These are phyloP conservation scores for Coleophoma eucalyptorum DNA, from an alignment of 2,329 filamentous ascomycete species.

Conservation along the genomic window DNA sequence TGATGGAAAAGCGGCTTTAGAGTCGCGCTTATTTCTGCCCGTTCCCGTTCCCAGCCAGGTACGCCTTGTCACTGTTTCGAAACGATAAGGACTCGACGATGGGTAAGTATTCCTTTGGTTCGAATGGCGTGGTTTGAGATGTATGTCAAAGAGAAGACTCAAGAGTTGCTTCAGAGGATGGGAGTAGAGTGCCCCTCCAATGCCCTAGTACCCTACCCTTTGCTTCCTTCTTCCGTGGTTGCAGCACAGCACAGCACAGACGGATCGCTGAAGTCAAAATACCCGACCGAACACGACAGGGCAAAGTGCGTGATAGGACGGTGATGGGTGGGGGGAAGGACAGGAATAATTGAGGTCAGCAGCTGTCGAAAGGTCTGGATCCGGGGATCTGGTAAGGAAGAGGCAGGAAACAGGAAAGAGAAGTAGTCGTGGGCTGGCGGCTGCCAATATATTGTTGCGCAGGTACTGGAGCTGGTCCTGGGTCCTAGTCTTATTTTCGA, in stretches of 20 bases:
- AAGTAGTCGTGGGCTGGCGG: constrained; percentile 19
- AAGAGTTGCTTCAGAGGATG: background rate
- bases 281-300: too few species aligned
- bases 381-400: constrained; percentile 25
- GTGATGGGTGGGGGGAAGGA: background rate
- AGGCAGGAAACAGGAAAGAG: constrained; percentile 15
- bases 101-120: too few species aligned
- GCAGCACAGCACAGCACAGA: too few species aligned
- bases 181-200: background rate
- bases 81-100: too few species aligned
- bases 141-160: too few species aligned
- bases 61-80: too few species aligned
- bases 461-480: constrained; percentile 2
- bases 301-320: background rate
- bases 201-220: background rate
- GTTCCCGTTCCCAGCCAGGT: too few species aligned
- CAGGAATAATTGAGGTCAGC: background rate
- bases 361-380: constrained; percentile 4
- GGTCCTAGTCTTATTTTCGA: constrained; percentile 16
- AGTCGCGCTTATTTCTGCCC: too few species aligned
- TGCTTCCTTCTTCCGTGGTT: background rate
- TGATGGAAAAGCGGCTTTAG: too few species aligned
- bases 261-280: too few species aligned
- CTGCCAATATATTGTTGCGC: constrained; percentile 25
- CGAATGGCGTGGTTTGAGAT: too few species aligned